Base-by-base conservation (phyloP, 176 grass and related monocot species). In the Ampelocalamus luodianensis region DNA sequence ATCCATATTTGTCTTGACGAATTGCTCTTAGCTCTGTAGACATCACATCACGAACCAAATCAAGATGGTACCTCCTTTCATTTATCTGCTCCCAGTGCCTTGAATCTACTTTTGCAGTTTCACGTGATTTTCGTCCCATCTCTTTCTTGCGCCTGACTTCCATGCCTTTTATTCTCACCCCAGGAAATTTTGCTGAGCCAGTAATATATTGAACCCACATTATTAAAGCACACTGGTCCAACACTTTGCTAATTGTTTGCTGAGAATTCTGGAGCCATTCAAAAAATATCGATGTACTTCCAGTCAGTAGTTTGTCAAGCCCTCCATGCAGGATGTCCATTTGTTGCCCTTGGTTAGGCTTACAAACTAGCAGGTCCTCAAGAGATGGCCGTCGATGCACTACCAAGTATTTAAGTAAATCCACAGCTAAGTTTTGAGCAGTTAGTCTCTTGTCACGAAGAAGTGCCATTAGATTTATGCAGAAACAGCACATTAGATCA, bases 1-100 rank as follows among this genome's bases (percentile, higher is more conserved):
- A 99, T 49, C 97, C 97, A 76, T 96, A 99, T 89, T 99, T 99
- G 76, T 99, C 97, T 80, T 99, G 97, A 59, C 93, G 91, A 87
- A 99, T 94, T 75, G 90, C 85, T 71, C 93, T 96, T 58, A 99
- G 93, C 58, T 96, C 73, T 73, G 97, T 96, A 27, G 97, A 99
- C 97, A 99, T 96, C 62, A 87, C 68, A 89, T 99, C 93, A 77
- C 97, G 93, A 83, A 92, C 86, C 53, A 88, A 89, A 82, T 99
- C 93, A 72, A 99, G 93, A 89, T 76, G 90, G 71, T 92, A 84
- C 50, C 97, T 90, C 75, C 92, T 82, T 62, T 99, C 92, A 87
- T 94, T 92, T 74, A 96, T 94, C 79, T 90, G 88, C 67, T 99
- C 97, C 91, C 90, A 99, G 40, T 91, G 90, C 61, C 88, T 94